Evolutionary conservation across 2,329 filamentous ascomycete genomes (phyloP), one percentile per base, ranked within the genome.

Genomic region (Nigrospora osmanthi): DNA sequence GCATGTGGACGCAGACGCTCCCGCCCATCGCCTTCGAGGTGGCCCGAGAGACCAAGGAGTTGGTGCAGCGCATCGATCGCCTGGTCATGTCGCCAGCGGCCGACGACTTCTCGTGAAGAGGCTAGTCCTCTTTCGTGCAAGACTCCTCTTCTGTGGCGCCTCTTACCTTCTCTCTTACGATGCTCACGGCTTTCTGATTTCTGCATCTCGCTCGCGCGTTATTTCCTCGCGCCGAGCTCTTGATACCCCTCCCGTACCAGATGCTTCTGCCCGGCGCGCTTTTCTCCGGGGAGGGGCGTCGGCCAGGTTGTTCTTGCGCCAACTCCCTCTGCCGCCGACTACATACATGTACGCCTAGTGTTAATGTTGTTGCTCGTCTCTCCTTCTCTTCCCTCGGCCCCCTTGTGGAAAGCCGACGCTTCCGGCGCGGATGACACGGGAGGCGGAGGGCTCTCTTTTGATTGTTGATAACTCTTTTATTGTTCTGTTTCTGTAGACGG

Each of bases 11-110:
- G 44, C 81, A 85, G 61, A 82, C 79, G 28, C 68, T 95, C 42
- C 87, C 87, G 11, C 87, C 87, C 2, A 81, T 93, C 53, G 87
- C 87, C n/a, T 94, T 94, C 64, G 85, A 89, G 64, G 85, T 91
- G 59, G 88, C 86, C 7, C 76, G 85, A 48, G 85, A 89, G 64
- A 86, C 85, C 42, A 93, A 91, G 70, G 87, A 87, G 60, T 68
- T 88, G 48, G 76, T 80, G 35, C 67, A 72, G 52, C 60, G 60
- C n/a, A 60, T 73, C 11, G 69, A 67, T 45, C 60, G 61, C 53
- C 52, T 70, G 44, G 60, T 58, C 23, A 50, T 61, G 49, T 58
- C 56, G 19, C 62, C 62, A 23, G 58, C 54, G 30, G 63, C 56
- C 42, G 69, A 75, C 49, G 73, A 76, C 49, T 75, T 74, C 63